Percentiles rank a stretch among this genome's conserved stretches.
Conservation (phyloP, 2,329 filamentous ascomycete species). For the Bipolaris cookei region DNA sequence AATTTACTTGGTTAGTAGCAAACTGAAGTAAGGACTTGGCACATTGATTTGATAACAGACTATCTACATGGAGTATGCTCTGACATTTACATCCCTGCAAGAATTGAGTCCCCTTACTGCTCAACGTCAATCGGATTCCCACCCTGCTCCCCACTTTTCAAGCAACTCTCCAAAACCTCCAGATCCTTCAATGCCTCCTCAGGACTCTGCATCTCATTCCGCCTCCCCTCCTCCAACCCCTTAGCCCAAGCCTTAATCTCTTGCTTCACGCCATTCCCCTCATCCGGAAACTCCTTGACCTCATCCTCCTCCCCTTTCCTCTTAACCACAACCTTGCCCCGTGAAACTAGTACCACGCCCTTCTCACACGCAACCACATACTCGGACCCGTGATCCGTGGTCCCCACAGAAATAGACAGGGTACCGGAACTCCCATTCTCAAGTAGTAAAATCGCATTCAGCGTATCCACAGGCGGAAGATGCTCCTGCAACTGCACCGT, state of each 20-base stretch:
- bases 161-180: slow-evolving; percentile 57
- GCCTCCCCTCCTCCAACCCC: slow-evolving; percentile 56
- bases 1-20: no score
- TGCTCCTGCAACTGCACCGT: slow-evolving; percentile 62
- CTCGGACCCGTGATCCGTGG: slow-evolving; percentile 61
- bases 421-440: slow-evolving; percentile 63
- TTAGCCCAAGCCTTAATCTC: slow-evolving; percentile 69
- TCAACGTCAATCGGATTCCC: slow-evolving; percentile 40
- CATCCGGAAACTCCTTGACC: slow-evolving; percentile 55
- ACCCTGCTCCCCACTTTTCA: slow-evolving; percentile 51
- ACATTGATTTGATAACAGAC: no score
- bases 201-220: slow-evolving; percentile 60
- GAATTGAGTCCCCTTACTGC: slow-evolving; percentile 14
- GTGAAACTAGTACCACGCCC: slow-evolving; percentile 60
- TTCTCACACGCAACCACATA: slow-evolving; percentile 65
- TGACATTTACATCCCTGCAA: no score
- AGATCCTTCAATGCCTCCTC: slow-evolving; percentile 67
- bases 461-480: slow-evolving; percentile 70
- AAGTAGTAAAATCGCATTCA: slow-evolving; percentile 65
- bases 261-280: slow-evolving; percentile 62
- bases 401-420: slow-evolving; percentile 64
- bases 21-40: no score
- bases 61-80: no score
- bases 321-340: slow-evolving; percentile 49
- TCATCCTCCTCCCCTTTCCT: slow-evolving; percentile 38